A percentile compares a stretch with the other conserved stretches of the same genome.
These are phyloP conservation scores for Eimeria acervulina DNA, from an alignment of 169 alveolate species.

Conservation along the genomic window DNA sequence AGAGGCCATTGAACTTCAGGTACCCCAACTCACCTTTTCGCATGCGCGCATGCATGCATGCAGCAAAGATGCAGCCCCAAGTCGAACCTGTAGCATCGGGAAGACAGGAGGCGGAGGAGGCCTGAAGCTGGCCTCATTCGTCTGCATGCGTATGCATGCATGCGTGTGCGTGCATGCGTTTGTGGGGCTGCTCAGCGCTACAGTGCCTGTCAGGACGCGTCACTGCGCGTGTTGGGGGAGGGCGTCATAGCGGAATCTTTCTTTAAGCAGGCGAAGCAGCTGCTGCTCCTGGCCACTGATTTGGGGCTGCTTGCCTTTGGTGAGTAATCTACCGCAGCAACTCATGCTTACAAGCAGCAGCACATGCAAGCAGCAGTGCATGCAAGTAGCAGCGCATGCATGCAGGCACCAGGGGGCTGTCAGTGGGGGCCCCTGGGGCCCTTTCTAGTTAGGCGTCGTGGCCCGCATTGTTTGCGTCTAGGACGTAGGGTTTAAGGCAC, in stretches of 20 bases:
- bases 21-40: background rate
- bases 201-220: slow-evolving; percentile 64
- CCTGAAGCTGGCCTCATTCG: background rate
- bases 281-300: slow-evolving; percentile 64
- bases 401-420: background rate
- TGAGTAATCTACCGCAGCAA: background rate
- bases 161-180: slow-evolving; percentile 12
- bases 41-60: slow-evolving; percentile 15
- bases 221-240: slow-evolving; percentile 53
- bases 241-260: slow-evolving; percentile 40
- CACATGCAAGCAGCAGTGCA: background rate
- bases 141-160: background rate
- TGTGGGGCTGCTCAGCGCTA: slow-evolving; percentile 38
- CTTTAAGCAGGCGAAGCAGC: slow-evolving; percentile 58
- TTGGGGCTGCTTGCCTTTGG: slow-evolving; percentile 52
- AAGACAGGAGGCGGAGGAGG: no score
- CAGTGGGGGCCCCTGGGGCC: background rate
- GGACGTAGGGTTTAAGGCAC: no score
- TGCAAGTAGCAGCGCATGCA: background rate
- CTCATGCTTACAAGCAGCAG: background rate
- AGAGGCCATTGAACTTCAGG: slow-evolving; percentile 44
- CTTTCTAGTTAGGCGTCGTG: background rate
- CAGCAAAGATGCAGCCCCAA: no score
- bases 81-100: no score
- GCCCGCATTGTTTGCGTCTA: background rate